phyloP scores from a whole-genome alignment of 1,284 basidiomycete genomes.

The Ganoderma sinense region DNA sequence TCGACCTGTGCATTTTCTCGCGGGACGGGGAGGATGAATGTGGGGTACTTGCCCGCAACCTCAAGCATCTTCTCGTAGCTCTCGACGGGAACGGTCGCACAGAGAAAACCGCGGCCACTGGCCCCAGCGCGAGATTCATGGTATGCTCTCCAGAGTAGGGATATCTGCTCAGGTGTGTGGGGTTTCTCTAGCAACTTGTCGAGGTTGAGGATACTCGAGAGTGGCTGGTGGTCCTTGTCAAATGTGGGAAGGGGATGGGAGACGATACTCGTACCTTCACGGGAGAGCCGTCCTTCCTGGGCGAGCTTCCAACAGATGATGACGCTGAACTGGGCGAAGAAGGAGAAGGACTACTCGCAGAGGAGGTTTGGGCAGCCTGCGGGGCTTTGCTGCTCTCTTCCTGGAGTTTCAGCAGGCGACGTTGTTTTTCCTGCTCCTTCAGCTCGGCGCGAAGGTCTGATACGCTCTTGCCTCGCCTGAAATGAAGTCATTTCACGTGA shows the following conservation, averaged over 20 bases:
- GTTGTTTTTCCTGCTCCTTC: conserved; percentile 41
- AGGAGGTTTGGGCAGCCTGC: conserved; percentile 16
- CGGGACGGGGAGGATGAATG: conserved; percentile 84
- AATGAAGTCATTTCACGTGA: not conserved
- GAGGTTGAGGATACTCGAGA: conserved; percentile 83
- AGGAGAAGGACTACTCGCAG: conserved; percentile 32
- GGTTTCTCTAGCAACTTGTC: conserved; percentile 71
- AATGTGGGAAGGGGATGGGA: not conserved
- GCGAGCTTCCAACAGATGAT: conserved; percentile 24
- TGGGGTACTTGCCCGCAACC: conserved; percentile 70
- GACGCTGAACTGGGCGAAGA: conserved; percentile 25
- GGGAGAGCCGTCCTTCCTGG: conserved; percentile 73
- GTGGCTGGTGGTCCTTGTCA: conserved; percentile 59
- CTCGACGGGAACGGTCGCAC: conserved; percentile 77
- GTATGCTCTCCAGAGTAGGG: conserved; percentile 89
- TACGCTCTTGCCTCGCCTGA: conserved; percentile 39
- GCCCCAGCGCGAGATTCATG: conserved; percentile 81
- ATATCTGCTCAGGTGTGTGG: conserved; percentile 77
- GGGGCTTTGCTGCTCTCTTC: conserved; percentile 37
- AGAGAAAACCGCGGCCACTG: conserved; percentile 84
- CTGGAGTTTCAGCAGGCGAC: conserved; percentile 33
- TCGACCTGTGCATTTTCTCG: conserved; percentile 46
- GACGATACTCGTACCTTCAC: conserved; percentile 58
- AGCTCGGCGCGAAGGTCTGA: conserved; percentile 38
- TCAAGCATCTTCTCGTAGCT: conserved; percentile 78